Conservation (phyloP, 164 flowering plant species). For the Stephania cephalantha region DNA sequence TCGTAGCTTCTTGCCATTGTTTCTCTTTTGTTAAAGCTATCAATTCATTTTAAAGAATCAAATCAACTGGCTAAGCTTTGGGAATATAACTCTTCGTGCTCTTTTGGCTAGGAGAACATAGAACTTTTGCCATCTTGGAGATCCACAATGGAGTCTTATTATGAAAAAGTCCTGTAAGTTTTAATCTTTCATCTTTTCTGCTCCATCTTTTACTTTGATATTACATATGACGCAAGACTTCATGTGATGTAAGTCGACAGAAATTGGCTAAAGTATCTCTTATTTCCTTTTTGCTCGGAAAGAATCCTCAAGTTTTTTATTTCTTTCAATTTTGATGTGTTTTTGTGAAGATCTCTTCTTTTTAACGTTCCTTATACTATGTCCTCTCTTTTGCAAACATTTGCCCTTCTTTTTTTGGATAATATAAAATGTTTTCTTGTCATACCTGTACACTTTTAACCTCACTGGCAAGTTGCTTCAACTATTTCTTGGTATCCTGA, state of each 20-base stretch:
- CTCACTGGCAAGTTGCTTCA: no score
- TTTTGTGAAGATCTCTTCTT: no score
- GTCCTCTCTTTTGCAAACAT: no score
- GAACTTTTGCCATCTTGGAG: constrained; percentile 60
- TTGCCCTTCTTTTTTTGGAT: no score
- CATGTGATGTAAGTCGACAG: not conserved
- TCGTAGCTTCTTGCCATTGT: not conserved
- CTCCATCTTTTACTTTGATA: not conserved
- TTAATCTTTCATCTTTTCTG: not conserved
- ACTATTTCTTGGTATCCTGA: no score
- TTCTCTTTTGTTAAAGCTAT: not conserved
- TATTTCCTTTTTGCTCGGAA: not conserved
- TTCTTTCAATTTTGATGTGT: not conserved
- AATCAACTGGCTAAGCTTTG: not conserved
- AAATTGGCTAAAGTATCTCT: not conserved
- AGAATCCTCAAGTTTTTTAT: not conserved
- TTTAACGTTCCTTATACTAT: no score
- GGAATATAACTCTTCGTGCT: constrained; percentile 2
- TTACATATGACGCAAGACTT: not conserved
- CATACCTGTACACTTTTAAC: no score
- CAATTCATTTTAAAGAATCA: not conserved
- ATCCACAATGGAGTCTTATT: not conserved
- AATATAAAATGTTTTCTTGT: no score
- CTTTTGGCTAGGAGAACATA: constrained; percentile 28
- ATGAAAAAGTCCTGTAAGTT: not conserved